These are phyloP conservation scores for Gynostemma pentaphyllum DNA, from an alignment of 306 rosid genomes.

Conservation along the genomic window DNA sequence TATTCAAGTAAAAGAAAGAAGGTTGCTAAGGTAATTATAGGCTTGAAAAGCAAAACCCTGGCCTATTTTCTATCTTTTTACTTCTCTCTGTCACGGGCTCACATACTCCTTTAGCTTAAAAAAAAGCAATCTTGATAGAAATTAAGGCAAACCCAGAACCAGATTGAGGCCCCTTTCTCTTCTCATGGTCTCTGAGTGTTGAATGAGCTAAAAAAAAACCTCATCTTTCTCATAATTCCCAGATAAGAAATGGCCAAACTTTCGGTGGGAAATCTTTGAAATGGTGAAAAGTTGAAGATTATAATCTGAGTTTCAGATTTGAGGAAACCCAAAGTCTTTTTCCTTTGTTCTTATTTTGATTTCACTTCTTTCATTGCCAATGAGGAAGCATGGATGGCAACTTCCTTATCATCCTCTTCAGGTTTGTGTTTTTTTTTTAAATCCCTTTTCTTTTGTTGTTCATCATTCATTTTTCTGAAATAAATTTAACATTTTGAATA, in stretches of 20 bases:
- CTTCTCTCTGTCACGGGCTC: constrained; percentile 15
- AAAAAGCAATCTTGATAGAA: constrained; percentile 15
- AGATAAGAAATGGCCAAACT: constrained; percentile 15
- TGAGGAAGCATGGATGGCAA: constrained; percentile 98
- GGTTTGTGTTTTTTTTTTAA: constrained; percentile 37
- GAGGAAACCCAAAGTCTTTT: constrained; percentile 9
- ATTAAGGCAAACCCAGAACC: constrained; percentile 18
- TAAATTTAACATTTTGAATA: not conserved
- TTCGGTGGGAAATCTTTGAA: constrained; percentile 28
- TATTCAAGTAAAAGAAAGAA: constrained; percentile 22
- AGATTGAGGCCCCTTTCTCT: constrained; percentile 9
- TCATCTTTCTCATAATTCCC: constrained; percentile 5
- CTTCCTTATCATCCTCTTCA: constrained; percentile 97
- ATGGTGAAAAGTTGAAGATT: constrained; percentile 23
- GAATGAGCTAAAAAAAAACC: constrained; percentile 31
- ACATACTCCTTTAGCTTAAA: constrained; percentile 6
- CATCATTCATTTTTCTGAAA: not conserved
- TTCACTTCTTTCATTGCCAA: constrained; percentile 25
- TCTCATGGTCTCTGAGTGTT: constrained; percentile 22
- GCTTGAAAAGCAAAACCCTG: constrained; percentile 20
- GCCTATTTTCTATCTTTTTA: constrained; percentile 10
- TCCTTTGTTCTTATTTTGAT: constrained; percentile 16
- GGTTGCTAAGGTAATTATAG: constrained; percentile 29
- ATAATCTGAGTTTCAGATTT: not conserved
- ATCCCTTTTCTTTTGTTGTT: not conserved